Evolutionary conservation across 495 filamentous ascomycete species (phyloP).

Genomic region (Podospora pseudocomata): DNA sequence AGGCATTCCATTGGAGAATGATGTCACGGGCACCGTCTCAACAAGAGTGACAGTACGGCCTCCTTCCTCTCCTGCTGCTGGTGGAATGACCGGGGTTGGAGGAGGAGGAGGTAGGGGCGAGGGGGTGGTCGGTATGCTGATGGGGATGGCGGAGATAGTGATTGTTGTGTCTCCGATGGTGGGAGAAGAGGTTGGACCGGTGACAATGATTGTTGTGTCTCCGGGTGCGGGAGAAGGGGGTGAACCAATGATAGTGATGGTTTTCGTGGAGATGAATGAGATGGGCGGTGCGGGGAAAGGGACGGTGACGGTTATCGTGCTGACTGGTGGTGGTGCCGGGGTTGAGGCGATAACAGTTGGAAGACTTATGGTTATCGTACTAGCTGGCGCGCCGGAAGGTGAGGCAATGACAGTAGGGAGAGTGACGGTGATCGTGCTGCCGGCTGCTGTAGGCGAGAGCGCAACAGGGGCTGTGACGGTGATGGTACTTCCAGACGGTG

Average conservation of each 20-base stretch:
- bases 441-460: background rate
- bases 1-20: background rate
- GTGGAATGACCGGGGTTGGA: background rate
- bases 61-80: background rate
- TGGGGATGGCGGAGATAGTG: background rate
- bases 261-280: background rate
- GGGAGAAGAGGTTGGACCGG: background rate
- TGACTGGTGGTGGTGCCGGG: background rate
- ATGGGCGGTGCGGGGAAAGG: background rate
- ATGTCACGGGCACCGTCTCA: background rate
- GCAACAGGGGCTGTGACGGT: background rate
- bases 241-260: background rate
- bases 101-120: background rate
- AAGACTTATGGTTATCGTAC: background rate
- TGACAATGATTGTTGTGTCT: background rate
- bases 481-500: background rate
- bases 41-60: background rate
- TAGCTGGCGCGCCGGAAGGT: background rate
- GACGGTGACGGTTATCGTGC: background rate
- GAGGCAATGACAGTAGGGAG: background rate
- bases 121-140: background rate
- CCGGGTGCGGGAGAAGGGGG: background rate
- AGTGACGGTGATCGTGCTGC: background rate
- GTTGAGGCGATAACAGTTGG: background rate
- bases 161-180: background rate